Conservation (phyloP, 2,329 filamentous ascomycete species). For the Arthroderma sp. region DNA sequence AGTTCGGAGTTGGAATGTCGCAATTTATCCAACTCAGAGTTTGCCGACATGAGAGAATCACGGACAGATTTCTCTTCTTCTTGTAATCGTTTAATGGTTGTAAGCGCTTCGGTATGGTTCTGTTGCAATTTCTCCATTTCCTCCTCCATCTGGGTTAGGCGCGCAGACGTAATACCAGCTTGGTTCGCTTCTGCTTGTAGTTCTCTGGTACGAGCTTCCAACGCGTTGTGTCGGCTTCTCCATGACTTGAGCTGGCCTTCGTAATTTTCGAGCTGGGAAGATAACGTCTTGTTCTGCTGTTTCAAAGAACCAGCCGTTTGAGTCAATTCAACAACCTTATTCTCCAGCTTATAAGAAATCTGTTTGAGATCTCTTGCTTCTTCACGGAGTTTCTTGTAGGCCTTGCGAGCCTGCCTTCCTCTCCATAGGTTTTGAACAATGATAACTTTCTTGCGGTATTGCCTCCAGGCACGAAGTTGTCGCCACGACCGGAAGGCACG, state of each 20-base stretch:
- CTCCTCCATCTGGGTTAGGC: conserved; percentile 79
- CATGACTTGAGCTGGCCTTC: conserved; percentile 92
- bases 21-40: conserved; percentile 65
- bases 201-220: conserved; percentile 84
- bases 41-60: conserved; percentile 68
- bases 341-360: conserved; percentile 98
- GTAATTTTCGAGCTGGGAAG: conserved; percentile 85
- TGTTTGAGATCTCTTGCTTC: conserved; percentile 97
- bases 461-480: conserved; percentile 68
- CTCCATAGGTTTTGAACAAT: conserved; percentile 90
- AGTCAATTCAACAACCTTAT: conserved; percentile 97
- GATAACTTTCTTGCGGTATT: conserved; percentile 78
- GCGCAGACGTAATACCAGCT: conserved; percentile 86
- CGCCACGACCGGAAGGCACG: conserved; percentile 73
- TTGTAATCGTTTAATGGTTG: conserved; percentile 85
- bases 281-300: conserved; percentile 80
- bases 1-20: conserved; percentile 61
- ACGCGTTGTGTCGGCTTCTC: conserved; percentile 79
- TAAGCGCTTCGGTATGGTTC: conserved; percentile 78
- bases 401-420: conserved; percentile 63
- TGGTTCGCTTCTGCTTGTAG: conserved; percentile 94
- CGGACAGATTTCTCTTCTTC: conserved; percentile 81
- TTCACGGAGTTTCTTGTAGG: conserved; percentile 83
- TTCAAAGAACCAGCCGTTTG: conserved; percentile 87
- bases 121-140: conserved; percentile 87